Evolutionary conservation across 768 basidiomycete genomes (phyloP).

Genomic region (Cubamyces sp.): DNA sequence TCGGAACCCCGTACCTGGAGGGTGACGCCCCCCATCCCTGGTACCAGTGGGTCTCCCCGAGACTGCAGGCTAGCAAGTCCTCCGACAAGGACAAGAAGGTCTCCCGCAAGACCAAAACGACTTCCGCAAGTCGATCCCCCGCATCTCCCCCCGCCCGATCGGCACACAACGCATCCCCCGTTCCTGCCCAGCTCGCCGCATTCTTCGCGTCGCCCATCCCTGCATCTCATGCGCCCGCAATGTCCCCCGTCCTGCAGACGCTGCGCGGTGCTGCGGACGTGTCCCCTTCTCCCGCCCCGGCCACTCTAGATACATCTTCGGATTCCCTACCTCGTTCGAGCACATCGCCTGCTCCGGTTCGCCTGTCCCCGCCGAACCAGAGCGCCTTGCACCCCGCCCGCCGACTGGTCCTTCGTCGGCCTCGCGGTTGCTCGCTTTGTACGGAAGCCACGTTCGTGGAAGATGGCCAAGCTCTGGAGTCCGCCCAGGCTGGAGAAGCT

Average conservation of each 20-base stretch:
- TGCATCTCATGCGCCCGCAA: background rate
- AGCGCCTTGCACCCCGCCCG: background rate
- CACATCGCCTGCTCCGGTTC: background rate
- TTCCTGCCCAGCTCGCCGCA: slow-evolving; percentile 1
- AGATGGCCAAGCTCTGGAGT: slow-evolving; percentile 1
- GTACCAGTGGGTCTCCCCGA: slow-evolving; percentile 16
- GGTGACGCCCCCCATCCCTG: slow-evolving; percentile 8
- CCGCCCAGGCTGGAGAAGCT: background rate
- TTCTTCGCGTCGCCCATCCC: slow-evolving; percentile 10
- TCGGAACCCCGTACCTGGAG: slow-evolving; percentile 7
- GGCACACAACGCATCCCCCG: background rate
- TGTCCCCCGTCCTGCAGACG: slow-evolving; percentile 5
- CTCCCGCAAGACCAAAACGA: background rate
- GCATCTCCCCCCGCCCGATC: slow-evolving; percentile 5
- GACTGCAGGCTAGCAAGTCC: background rate
- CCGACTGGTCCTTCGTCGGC: background rate
- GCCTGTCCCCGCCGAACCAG: background rate
- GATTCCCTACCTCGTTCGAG: background rate
- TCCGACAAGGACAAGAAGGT: background rate
- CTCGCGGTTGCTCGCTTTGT: background rate
- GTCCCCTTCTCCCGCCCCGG: background rate
- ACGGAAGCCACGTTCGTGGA: background rate
- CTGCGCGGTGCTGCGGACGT: background rate
- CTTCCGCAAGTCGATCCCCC: background rate
- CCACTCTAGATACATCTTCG: background rate